Evolutionary conservation across 2,329 filamentous ascomycete genomes (phyloP).

Genomic region (Bipolaris sorokiniana): DNA sequence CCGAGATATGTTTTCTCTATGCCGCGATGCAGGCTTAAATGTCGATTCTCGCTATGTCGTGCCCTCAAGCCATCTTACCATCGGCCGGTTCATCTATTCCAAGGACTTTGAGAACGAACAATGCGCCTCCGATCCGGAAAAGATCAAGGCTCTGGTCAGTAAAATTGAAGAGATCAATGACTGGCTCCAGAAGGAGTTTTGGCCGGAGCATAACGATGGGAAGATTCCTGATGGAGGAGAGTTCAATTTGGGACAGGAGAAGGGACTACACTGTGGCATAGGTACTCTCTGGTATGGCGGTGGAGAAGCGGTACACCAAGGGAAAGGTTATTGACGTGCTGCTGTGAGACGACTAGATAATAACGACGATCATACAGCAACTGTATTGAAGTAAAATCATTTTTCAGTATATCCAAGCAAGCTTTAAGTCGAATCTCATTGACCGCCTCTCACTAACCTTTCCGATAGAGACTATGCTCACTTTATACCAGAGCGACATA

Average conservation of each 20-base stretch:
- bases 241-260: constrained; percentile 88
- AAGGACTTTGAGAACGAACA: constrained; percentile 58
- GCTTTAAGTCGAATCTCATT: not conserved
- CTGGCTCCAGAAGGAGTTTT: constrained; percentile 74
- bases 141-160: constrained; percentile 68
- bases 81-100: constrained; percentile 77
- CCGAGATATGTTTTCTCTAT: constrained; percentile 72
- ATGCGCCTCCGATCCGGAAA: constrained; percentile 58
- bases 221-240: constrained; percentile 63
- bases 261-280: constrained; percentile 74
- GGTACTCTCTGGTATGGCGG: constrained; percentile 79
- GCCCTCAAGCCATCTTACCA: constrained; percentile 86
- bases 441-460: not conserved
- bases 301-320: constrained; percentile 69
- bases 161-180: constrained; percentile 77
- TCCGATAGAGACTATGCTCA: not conserved
- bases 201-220: constrained; percentile 59
- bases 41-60: constrained; percentile 84
- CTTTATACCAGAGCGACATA: not conserved
- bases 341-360: not conserved
- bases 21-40: constrained; percentile 66
- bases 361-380: not conserved
- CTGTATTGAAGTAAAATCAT: not conserved
- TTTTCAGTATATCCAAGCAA: not conserved
- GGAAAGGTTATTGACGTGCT: constrained; percentile 54